Evolutionary conservation across 2,329 filamentous ascomycete species (phyloP).

Genomic region (Aspergillus eucalypticola): DNA sequence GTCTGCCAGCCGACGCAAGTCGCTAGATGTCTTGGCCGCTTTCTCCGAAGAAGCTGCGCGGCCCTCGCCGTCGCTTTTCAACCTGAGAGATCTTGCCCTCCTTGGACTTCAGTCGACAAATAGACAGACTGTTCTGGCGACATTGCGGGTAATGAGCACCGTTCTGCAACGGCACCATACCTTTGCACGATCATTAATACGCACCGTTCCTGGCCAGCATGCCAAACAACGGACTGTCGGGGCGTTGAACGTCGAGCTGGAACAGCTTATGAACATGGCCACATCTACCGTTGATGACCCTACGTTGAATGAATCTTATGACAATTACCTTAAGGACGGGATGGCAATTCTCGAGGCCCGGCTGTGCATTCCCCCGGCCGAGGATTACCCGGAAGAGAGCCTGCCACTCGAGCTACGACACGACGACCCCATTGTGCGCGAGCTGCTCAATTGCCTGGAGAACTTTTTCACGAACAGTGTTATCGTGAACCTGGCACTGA

Average conservation of each 20-base stretch:
- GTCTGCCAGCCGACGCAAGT: conserved; percentile 73
- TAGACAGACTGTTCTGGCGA: conserved; percentile 84
- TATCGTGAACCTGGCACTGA: conserved; percentile 85
- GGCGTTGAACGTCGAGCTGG: conserved; percentile 44
- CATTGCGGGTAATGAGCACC: conserved; percentile 80
- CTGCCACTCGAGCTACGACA: conserved; percentile 66
- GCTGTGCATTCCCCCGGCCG: conserved; percentile 32
- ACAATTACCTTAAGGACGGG: conserved; percentile 51
- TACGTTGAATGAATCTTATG: conserved; percentile 44
- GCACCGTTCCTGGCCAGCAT: conserved; percentile 49
- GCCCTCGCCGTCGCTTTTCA: conserved; percentile 85
- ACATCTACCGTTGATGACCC: conserved; percentile 40
- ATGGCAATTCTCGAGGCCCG: conserved; percentile 51
- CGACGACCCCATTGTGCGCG: conserved; percentile 59
- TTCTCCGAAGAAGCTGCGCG: conserved; percentile 73
- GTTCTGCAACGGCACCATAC: conserved; percentile 85
- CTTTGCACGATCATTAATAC: conserved; percentile 71
- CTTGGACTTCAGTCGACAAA: conserved; percentile 83
- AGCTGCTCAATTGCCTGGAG: conserved; percentile 62
- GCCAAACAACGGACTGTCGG: conserved; percentile 38
- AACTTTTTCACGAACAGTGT: conserved; percentile 88
- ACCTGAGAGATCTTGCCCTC: conserved; percentile 84
- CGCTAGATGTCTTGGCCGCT: conserved; percentile 80
- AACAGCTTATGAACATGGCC: conserved; percentile 39
- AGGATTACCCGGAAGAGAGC: conserved; percentile 49